Evolutionary conservation across 2,329 filamentous ascomycete genomes (phyloP), one percentile per base, ranked within the genome.

Genomic region (Fusarium equiseti): DNA sequence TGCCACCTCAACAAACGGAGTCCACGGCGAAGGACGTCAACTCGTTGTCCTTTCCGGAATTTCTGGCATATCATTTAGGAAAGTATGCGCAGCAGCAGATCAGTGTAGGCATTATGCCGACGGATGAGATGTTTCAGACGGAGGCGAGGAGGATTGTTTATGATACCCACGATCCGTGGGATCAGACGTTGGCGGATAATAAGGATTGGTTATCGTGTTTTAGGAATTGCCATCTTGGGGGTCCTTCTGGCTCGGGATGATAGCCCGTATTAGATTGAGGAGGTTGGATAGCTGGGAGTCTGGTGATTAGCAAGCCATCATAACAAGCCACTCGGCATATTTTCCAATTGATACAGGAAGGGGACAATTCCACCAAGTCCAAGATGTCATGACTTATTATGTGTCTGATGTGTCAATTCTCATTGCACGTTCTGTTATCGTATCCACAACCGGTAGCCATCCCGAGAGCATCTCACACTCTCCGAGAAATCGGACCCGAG

Each of bases 111-210:
- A 35, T 76, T 5, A 22, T 76, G 4, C 63, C 70, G 4, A 77
- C 66, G 0, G 76, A 79, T 20, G 69, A 71, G 6, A 78, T 78
- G 71, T 73, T 79, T 8, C 68, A 76, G 16, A 55, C 68, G 0
- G 75, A 77, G 35, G 72, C 75, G 5, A 72, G 75, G 16, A 66
- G 68, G 12, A 55, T 79, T 8, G 68, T 75, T 18, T 77, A 75
- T 31, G 68, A 73, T 13, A 68, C 59, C 2, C 61, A 64, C 1
- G 76, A 78, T 9, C 63, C 71, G 0, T 77, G 68, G 70, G 74
- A 78, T 24, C 73, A 76, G 20, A 78, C 75, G 0, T 65, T 79
- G 43, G 75, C 76, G 5, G 75, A 78, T 11, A 77, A 77, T 22
- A 51, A 50, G 1, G 71, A 77, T 15, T 78, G 77, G 76, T 32